Evolutionary conservation across 2,329 filamentous ascomycete species (phyloP).

Genomic region (Sporothrix inflata): DNA sequence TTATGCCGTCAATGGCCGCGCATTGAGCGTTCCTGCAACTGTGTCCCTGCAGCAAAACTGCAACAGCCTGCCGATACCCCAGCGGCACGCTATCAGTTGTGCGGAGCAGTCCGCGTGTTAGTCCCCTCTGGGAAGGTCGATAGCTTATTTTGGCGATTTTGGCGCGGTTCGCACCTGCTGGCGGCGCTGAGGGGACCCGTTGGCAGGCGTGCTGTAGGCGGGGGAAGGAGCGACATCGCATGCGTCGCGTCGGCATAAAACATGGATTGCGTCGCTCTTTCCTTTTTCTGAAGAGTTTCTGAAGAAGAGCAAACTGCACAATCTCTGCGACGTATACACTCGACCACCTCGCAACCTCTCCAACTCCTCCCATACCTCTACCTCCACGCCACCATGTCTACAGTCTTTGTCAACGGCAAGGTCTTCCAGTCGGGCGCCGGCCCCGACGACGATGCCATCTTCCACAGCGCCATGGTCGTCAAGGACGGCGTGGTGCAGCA

Average conservation of each 20-base stretch:
- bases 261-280: neutral
- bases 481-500: constrained; percentile 43
- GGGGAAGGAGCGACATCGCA: constrained; percentile 20
- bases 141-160: constrained; percentile 21
- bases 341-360: neutral
- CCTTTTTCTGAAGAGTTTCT: neutral
- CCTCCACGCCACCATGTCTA: constrained; percentile 18
- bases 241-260: constrained; percentile 5
- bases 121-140: constrained; percentile 23
- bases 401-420: constrained; percentile 52
- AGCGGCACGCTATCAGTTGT: constrained; percentile 24
- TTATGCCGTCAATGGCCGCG: constrained; percentile 13
- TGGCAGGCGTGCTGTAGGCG: too few species aligned
- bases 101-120: constrained; percentile 23
- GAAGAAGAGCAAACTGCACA: neutral
- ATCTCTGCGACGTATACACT: neutral
- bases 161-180: neutral
- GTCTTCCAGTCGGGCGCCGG: constrained; percentile 44
- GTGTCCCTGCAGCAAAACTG: neutral
- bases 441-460: constrained; percentile 38
- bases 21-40: neutral
- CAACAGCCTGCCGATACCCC: neutral
- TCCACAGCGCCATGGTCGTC: constrained; percentile 46
- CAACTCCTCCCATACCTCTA: neutral
- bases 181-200: neutral